Evolutionary conservation across 768 basidiomycete genomes (phyloP).

Genomic region (Tricholoma terreum): DNA sequence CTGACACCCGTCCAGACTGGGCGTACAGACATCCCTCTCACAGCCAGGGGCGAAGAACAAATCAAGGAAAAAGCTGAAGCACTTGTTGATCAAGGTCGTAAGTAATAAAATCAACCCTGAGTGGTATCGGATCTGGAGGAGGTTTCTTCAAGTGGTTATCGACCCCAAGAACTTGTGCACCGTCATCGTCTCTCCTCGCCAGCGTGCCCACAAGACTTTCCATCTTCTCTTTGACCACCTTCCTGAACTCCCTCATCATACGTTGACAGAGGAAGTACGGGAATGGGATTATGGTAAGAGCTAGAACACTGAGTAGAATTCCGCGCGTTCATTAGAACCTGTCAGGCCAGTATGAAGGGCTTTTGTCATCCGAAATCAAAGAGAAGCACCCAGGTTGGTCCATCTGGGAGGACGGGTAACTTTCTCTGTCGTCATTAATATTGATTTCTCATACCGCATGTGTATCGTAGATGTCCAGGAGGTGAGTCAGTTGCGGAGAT

Average conservation of each 20-base stretch:
- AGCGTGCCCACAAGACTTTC: constrained; percentile 83
- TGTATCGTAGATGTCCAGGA: constrained; percentile 64
- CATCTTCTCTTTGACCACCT: constrained; percentile 65
- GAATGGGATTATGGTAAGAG: constrained; percentile 82
- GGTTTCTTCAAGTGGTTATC: constrained; percentile 53
- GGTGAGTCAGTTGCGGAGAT: constrained; percentile 86
- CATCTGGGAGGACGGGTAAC: constrained; percentile 86
- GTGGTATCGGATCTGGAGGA: background rate
- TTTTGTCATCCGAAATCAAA: constrained; percentile 75
- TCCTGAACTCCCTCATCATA: constrained; percentile 44
- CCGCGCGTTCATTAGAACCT: background rate
- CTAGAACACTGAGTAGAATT: background rate
- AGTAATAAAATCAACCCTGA: constrained; percentile 27
- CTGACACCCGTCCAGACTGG: constrained; percentile 60
- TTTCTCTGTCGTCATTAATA: constrained; percentile 1
- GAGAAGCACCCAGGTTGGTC: constrained; percentile 58
- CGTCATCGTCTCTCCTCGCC: constrained; percentile 82
- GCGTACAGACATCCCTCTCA: constrained; percentile 83
- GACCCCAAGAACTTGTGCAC: constrained; percentile 76
- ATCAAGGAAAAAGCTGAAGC: constrained; percentile 59
- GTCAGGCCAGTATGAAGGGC: constrained; percentile 81
- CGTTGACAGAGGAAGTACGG: constrained; percentile 60
- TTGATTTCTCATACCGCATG: constrained; percentile 8
- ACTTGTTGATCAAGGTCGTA: constrained; percentile 77
- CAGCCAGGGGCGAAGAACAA: constrained; percentile 67